Percentiles rank a stretch among this genome's conserved stretches.
phyloP scores from a whole-genome alignment of 2,329 filamentous ascomycete genomes.

The Venturia nashicola region DNA sequence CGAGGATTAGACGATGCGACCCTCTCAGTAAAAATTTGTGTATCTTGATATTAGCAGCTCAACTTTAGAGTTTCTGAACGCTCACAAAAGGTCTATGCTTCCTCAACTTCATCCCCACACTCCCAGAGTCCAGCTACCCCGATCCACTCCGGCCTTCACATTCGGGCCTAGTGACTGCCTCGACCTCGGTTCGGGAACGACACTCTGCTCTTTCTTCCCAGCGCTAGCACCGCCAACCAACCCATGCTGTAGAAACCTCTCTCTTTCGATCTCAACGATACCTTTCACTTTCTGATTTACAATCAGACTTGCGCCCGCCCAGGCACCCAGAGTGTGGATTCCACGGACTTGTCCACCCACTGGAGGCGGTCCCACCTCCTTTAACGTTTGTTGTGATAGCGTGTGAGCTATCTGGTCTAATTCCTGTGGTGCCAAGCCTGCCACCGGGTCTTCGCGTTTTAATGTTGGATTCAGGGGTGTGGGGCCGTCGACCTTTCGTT shows the following conservation, averaged over 20 bases:
- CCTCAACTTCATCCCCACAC: neutral
- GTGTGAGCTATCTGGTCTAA: slow-evolving; percentile 47
- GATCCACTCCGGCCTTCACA: neutral
- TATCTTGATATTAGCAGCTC: neutral
- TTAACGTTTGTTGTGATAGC: slow-evolving; percentile 32
- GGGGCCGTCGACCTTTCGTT: slow-evolving; percentile 14
- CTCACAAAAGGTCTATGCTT: neutral
- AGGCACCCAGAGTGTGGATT: slow-evolving; percentile 58
- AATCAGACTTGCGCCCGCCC: slow-evolving; percentile 61
- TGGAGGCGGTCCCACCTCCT: slow-evolving; percentile 13
- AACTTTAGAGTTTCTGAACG: neutral
- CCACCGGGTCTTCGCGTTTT: slow-evolving; percentile 12
- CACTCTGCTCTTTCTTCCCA: neutral
- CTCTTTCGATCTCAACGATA: slow-evolving; percentile 57
- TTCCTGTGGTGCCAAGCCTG: slow-evolving; percentile 26
- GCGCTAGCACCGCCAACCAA: slow-evolving; percentile 4
- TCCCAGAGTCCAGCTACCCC: neutral
- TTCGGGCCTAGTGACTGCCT: neutral
- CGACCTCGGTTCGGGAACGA: neutral
- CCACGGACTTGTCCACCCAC: slow-evolving; percentile 51
- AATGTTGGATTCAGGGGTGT: neutral
- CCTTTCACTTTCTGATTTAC: slow-evolving; percentile 57
- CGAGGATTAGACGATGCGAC: neutral
- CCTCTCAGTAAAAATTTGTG: neutral
- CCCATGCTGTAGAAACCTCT: slow-evolving; percentile 43